phyloP scores from a whole-genome alignment of 352 stramenopile species.

The Pythium rhizo-oryzae region DNA sequence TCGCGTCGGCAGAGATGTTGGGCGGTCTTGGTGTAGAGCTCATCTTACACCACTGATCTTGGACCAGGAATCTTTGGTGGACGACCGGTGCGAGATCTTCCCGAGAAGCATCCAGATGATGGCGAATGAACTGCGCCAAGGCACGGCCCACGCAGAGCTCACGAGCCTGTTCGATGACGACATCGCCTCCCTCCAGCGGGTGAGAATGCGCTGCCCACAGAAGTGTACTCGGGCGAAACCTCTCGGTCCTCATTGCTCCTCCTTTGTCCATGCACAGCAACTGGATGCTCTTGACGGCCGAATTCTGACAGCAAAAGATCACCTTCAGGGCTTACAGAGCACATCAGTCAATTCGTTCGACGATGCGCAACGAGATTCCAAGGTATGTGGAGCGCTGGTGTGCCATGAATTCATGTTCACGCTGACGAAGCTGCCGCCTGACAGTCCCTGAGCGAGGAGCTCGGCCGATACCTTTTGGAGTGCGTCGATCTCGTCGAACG shows the following conservation, averaged over 20 bases:
- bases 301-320: slow-evolving; percentile 16
- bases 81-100: slow-evolving; percentile 42
- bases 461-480: slow-evolving; percentile 32
- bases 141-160: not conserved
- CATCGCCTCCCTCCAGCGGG: slow-evolving; percentile 22
- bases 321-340: slow-evolving; percentile 19
- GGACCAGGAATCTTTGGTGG: slow-evolving; percentile 33
- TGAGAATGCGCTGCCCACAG: not conserved
- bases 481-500: slow-evolving; percentile 37
- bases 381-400: slow-evolving; percentile 6
- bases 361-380: slow-evolving; percentile 16
- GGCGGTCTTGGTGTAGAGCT: not conserved
- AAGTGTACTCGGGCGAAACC: not conserved
- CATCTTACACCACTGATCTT: not conserved
- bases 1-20: not conserved
- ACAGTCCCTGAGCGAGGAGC: slow-evolving; percentile 33
- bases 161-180: slow-evolving; percentile 25
- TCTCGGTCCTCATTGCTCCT: not conserved
- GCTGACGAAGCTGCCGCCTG: not conserved
- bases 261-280: slow-evolving; percentile 22
- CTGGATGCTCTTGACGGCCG: slow-evolving; percentile 21
- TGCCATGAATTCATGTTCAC: not conserved
- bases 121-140: slow-evolving; percentile 26
- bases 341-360: slow-evolving; percentile 7
- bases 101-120: slow-evolving; percentile 43